Evolutionary conservation across 2,329 filamentous ascomycete species (phyloP).

Genomic region (Hypoxylon sp.): DNA sequence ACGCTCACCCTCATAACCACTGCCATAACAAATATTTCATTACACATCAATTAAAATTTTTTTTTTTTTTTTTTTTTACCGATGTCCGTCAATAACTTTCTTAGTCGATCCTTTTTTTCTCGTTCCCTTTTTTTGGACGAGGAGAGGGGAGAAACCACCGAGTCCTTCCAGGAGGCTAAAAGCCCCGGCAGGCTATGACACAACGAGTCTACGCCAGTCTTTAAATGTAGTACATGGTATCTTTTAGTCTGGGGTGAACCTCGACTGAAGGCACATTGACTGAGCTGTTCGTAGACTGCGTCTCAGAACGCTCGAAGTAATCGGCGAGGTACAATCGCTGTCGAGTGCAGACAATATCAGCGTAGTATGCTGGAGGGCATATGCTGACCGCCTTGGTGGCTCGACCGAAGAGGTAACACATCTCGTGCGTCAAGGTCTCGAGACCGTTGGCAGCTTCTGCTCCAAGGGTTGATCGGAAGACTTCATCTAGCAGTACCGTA

Average conservation of each 20-base stretch:
- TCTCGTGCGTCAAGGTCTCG: slow-evolving; percentile 76
- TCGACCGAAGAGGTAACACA: slow-evolving; percentile 85
- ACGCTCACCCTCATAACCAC: too few species aligned
- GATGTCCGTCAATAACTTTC: too few species aligned
- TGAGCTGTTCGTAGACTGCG: slow-evolving; percentile 33
- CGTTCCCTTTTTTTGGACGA: too few species aligned
- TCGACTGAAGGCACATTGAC: slow-evolving; percentile 31
- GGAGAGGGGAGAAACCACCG: too few species aligned
- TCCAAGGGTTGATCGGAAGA: slow-evolving; percentile 59
- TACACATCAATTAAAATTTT: too few species aligned
- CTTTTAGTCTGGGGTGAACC: slow-evolving; percentile 54
- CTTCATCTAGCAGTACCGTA: slow-evolving; percentile 75
- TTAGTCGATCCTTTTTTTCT: too few species aligned
- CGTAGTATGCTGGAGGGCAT: slow-evolving; percentile 90
- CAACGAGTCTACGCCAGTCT: too few species aligned
- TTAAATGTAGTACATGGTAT: slow-evolving; percentile 67
- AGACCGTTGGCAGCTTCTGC: slow-evolving; percentile 68
- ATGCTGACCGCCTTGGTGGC: slow-evolving; percentile 90
- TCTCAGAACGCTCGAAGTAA: slow-evolving; percentile 61
- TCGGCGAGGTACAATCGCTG: slow-evolving; percentile 75
- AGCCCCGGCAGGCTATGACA: too few species aligned
- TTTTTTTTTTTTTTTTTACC: too few species aligned
- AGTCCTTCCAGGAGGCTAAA: too few species aligned
- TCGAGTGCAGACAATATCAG: slow-evolving; percentile 83
- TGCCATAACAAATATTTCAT: too few species aligned